Evolutionary conservation across 768 basidiomycete genomes (phyloP), one percentile per base, ranked within the genome.

Genomic region (Tricholoma bakamatsutake): DNA sequence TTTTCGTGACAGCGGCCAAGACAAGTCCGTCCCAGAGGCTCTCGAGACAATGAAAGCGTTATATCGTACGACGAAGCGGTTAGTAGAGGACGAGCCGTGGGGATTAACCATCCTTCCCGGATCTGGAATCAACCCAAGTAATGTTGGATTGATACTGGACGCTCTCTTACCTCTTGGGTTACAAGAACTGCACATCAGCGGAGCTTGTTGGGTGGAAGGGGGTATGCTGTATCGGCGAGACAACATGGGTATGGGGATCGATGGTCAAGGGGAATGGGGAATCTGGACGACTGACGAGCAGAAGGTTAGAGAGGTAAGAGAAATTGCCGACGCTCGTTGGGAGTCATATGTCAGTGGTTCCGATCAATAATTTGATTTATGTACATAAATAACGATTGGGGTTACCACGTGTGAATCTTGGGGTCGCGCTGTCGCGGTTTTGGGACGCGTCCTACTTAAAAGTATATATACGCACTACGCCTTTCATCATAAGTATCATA

Each of bases 121-220:
- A 4, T 87, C 88, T 10, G 90, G 90, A 1, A 82, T 93, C 53
- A 89, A 86, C 60, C 65, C 75, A 6, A 62, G 72, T 8, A 89
- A 80, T 1, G 70, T 85, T n/a, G 65, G 71, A 1, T 51, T 60
- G 10, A 46, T 93, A 33, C 71, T 89, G 50, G 62, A 75, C 18
- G 60, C 69, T 17, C 71, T 91, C 35, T 61, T 82, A 21, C 80
- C 83, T 0, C 69, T 76, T 24, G 86, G 85, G 5, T 66, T 90
- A 21, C 70, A 69, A 21, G 89, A 92, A 66, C 73, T 93, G 1
- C 90, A 93, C 65, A 64, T 91, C 56, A 91, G 89, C 59, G 90
- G 82, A 0, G 89, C 87, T 2, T 63, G 66, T 31, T 91, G 87
- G 87, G 50, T 77, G 0, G 75, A 80, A 5, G 72, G 86, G 43